These are phyloP conservation scores for Persicaria tinctoria DNA, from an alignment of 148 eudicot genomes.

Conservation along the genomic window DNA sequence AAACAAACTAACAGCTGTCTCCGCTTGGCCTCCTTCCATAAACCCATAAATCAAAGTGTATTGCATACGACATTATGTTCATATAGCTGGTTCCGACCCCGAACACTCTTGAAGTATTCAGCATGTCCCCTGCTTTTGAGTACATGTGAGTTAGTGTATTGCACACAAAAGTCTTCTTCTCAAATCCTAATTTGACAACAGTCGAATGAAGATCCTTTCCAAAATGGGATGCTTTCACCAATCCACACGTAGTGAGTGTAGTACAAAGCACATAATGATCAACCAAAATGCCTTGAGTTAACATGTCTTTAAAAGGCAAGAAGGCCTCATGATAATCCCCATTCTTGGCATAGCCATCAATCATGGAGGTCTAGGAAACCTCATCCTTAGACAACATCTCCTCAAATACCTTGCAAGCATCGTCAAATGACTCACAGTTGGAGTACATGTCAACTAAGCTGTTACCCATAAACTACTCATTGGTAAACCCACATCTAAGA, in stretches of 20 bases:
- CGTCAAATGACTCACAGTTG: conserved; percentile 30
- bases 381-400: conserved; percentile 48
- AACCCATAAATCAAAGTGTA: conserved; percentile 41
- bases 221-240: conserved; percentile 17
- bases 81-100: conserved; percentile 9
- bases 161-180: conserved; percentile 23
- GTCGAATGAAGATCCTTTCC: conserved; percentile 28
- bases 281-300: conserved; percentile 19
- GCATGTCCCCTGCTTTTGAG: conserved; percentile 30
- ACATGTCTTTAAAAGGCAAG: conserved; percentile 28
- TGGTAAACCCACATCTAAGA: conserved; percentile 32
- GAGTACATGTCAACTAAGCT: conserved; percentile 54
- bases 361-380: conserved; percentile 47
- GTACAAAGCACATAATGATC: conserved; percentile 29
- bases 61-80: conserved; percentile 35
- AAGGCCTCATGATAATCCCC: conserved; percentile 30
- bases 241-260: conserved; percentile 28
- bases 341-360: conserved; percentile 41
- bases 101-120: conserved; percentile 27
- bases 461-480: conserved; percentile 38
- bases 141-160: conserved; percentile 40
- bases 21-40: conserved; percentile 27
- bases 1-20: conserved; percentile 24
- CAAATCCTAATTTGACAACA: conserved; percentile 30
- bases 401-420: conserved; percentile 39